Conservation (phyloP, 2,329 filamentous ascomycete species). For the Aaosphaeria pasadenensis region DNA sequence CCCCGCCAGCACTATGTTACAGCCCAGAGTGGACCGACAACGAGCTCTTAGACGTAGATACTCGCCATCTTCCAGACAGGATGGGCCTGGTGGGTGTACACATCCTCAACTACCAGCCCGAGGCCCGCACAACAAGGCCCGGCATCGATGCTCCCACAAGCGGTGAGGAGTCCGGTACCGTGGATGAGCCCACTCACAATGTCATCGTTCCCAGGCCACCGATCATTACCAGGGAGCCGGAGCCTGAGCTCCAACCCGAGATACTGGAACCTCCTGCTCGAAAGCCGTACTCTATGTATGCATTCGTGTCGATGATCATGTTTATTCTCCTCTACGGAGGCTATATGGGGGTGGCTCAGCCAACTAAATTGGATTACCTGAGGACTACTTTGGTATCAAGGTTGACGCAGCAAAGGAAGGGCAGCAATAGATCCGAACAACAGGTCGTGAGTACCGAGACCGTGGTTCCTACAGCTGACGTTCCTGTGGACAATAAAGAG, state of each 20-base stretch:
- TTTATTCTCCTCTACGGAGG: neutral
- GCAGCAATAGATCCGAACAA: too few species aligned
- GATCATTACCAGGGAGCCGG: neutral
- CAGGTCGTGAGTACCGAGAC: too few species aligned
- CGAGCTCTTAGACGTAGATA: constrained; percentile 22
- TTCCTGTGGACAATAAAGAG: neutral
- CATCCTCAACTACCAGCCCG: constrained; percentile 25
- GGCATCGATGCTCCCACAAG: constrained; percentile 24
- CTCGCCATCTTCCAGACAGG: constrained; percentile 27
- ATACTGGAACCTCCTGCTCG: neutral
- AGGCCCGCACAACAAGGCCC: constrained; percentile 13
- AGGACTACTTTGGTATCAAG: neutral
- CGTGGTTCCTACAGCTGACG: neutral
- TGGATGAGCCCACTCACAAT: constrained; percentile 11
- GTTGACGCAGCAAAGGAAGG: too few species aligned
- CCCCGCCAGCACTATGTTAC: constrained; percentile 57
- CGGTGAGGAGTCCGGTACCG: constrained; percentile 9
- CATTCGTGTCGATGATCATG: neutral
- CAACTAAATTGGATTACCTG: neutral
- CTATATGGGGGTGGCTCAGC: neutral
- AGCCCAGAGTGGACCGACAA: constrained; percentile 27
- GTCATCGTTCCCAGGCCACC: constrained; percentile 18
- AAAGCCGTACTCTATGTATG: too few species aligned
- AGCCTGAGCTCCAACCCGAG: neutral
- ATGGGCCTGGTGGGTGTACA: constrained; percentile 40